Percentiles rank a stretch among this genome's conserved stretches.
These are phyloP conservation scores for Wickerhamiella slavikovae DNA, from an alignment of 805 yeast genomes.

Conservation along the genomic window DNA sequence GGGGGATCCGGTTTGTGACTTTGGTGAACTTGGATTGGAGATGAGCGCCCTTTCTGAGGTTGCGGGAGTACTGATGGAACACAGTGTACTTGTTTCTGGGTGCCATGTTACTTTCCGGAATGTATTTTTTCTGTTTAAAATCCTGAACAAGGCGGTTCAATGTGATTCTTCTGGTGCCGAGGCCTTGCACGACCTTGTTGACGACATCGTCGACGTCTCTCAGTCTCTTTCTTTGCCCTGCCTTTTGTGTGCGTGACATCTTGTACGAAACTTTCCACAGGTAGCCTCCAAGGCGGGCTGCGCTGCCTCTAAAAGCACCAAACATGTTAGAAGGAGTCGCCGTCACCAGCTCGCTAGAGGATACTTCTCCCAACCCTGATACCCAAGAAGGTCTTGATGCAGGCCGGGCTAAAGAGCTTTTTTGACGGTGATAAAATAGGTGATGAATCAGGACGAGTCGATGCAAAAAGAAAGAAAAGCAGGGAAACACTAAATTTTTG, in stretches of 20 bases:
- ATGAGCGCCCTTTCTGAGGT: slow-evolving; percentile 77
- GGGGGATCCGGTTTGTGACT: slow-evolving; percentile 58
- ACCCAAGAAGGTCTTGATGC: too few relatives aligned
- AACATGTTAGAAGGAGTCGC: slow-evolving; percentile 32
- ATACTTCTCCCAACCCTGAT: too few relatives aligned
- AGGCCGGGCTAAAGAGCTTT: too few relatives aligned
- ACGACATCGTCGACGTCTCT: slow-evolving; percentile 63
- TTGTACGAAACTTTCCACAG: slow-evolving; percentile 66
- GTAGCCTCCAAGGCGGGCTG: slow-evolving; percentile 45
- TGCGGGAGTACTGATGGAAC: slow-evolving; percentile 49
- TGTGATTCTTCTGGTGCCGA: slow-evolving; percentile 18
- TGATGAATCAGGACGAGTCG: too few relatives aligned
- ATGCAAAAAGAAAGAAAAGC: too few relatives aligned
- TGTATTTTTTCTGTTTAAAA: slow-evolving; percentile 31
- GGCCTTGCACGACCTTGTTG: slow-evolving; percentile 35
- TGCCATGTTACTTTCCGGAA: slow-evolving; percentile 63
- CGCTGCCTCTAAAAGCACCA: slow-evolving; percentile 50
- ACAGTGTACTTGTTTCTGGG: slow-evolving; percentile 75
- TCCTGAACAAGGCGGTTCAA: slow-evolving; percentile 20
- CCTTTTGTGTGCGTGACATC: slow-evolving; percentile 61
- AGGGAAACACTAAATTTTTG: too few relatives aligned
- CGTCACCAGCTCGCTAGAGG: too few relatives aligned
- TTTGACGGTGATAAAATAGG: too few relatives aligned
- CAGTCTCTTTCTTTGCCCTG: slow-evolving; percentile 68
- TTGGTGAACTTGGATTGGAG: slow-evolving; percentile 74